phyloP scores from a whole-genome alignment of 345 rosid species.

The Arabidopsis arenosa region DNA sequence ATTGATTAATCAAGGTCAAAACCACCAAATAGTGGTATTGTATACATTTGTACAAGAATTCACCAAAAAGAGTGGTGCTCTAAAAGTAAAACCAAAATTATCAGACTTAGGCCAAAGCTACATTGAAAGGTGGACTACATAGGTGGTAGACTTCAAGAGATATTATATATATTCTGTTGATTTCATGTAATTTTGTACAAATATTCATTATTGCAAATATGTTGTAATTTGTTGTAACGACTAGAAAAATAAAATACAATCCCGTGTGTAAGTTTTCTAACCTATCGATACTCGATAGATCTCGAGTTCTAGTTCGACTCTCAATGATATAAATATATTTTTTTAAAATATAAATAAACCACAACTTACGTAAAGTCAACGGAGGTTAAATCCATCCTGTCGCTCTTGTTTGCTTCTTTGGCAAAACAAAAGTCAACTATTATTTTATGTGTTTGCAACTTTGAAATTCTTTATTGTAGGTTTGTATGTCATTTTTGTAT shows the following conservation, averaged over 20 bases:
- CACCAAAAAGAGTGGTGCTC: background rate
- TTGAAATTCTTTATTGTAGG: background rate
- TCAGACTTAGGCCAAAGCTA: slow-evolving; percentile 20
- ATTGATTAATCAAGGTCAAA: slow-evolving; percentile 28
- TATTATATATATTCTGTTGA: background rate
- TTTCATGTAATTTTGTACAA: background rate
- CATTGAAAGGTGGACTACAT: background rate
- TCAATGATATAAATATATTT: slow-evolving; percentile 1
- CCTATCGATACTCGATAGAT: background rate
- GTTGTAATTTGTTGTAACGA: background rate
- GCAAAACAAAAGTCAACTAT: slow-evolving; percentile 44
- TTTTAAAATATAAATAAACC: background rate
- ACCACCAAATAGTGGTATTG: slow-evolving; percentile 9
- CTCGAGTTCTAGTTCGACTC: background rate
- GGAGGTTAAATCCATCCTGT: slow-evolving; percentile 40
- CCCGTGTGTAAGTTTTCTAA: background rate
- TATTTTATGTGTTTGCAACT: slow-evolving; percentile 33
- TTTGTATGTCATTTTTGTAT: slow-evolving; percentile 9
- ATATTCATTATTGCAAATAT: background rate
- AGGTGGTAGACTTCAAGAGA: background rate
- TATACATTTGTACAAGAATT: background rate
- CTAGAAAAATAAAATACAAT: background rate
- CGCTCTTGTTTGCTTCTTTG: slow-evolving; percentile 36
- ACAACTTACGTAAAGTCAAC: slow-evolving; percentile 38
- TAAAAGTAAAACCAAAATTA: background rate